A percentile compares a stretch with the other conserved stretches of the same genome.
phyloP scores from a whole-genome alignment of 495 filamentous ascomycete species.

The Margaritispora aquatica region DNA sequence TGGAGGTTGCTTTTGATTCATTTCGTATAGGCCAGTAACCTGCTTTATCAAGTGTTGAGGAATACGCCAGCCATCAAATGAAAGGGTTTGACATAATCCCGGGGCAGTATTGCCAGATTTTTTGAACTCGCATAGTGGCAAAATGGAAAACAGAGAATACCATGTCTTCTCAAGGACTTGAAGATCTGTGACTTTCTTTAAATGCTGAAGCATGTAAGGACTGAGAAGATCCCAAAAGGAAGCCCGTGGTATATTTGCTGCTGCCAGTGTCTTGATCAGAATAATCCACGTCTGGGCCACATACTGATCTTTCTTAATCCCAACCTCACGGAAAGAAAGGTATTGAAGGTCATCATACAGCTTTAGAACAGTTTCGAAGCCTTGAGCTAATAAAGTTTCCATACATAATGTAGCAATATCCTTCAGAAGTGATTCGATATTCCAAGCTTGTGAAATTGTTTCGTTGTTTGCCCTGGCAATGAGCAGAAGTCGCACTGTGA shows the following conservation, averaged over 20 bases:
- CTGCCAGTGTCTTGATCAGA: constrained; percentile 51
- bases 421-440: constrained; percentile 37
- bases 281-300: constrained; percentile 62
- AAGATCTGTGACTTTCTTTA: constrained; percentile 41
- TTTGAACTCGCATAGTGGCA: constrained; percentile 77
- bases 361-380: constrained; percentile 44
- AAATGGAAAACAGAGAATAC: constrained; percentile 63
- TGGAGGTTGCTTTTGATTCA: constrained; percentile 47
- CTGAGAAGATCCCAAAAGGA: constrained; percentile 57
- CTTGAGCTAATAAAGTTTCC: constrained; percentile 37
- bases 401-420: constrained; percentile 32
- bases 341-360: constrained; percentile 59
- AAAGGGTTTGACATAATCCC: constrained; percentile 45
- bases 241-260: constrained; percentile 34
- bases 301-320: constrained; percentile 54
- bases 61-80: constrained; percentile 65
- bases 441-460: constrained; percentile 26
- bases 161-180: constrained; percentile 61
- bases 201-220: constrained; percentile 30
- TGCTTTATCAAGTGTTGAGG: constrained; percentile 60
- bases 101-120: constrained; percentile 51
- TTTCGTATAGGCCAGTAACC: constrained; percentile 58
- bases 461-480: constrained; percentile 27
- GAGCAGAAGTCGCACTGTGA: constrained; percentile 28
- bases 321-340: constrained; percentile 50